Base-by-base conservation (phyloP, 768 basidiomycete species). In the Collybia sp. region DNA sequence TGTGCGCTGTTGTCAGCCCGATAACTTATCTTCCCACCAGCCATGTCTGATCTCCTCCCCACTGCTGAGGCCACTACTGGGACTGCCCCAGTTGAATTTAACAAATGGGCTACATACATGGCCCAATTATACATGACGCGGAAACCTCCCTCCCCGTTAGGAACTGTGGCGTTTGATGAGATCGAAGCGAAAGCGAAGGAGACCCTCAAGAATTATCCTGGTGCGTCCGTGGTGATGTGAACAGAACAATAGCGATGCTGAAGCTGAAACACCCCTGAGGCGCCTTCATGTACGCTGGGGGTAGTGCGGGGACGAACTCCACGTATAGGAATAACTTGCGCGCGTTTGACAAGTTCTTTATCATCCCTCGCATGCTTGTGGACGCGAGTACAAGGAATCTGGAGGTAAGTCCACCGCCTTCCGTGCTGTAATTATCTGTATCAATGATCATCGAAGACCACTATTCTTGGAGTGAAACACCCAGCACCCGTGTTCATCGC, bases 311-410 rank as follows among this genome's bases (percentile, higher is more conserved):
- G 1, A 76, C 79, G 2, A 70, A 72, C 45, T 68, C 74, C 20
- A 93, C 92, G 1, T 77, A 85, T 58, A 68, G 60, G 9, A 79
- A 77, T 42, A 93, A 94, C 56, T 71, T 70, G 30, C 72, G 66
- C 34, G 83, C 80, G 2, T 73, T 92, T 44, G 69, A 79, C 17
- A 79, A 71, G 45, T 91, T 76, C 71, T 77, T 76, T 31, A 85
- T 94, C 58, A 69, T 93, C n/a, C 89, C 89, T 2, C 77, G 83
- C 5, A 88, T 90, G 87, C 75, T 91, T 30, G 71, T 79, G 15
- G 69, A 82, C 50, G 76, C 76, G 0, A 79, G 79, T 3, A 59
- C 64, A 15, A 76, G 87, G 16, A 77, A 60, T 40, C 58, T 92
- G 25, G 76, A 84, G 53, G 88, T 84, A 54, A 42, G 69, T 50